Percentiles rank a stretch among this genome's conserved stretches.
Conservation (phyloP, 2,329 filamentous ascomycete species). For the Colletotrichum sp. region DNA sequence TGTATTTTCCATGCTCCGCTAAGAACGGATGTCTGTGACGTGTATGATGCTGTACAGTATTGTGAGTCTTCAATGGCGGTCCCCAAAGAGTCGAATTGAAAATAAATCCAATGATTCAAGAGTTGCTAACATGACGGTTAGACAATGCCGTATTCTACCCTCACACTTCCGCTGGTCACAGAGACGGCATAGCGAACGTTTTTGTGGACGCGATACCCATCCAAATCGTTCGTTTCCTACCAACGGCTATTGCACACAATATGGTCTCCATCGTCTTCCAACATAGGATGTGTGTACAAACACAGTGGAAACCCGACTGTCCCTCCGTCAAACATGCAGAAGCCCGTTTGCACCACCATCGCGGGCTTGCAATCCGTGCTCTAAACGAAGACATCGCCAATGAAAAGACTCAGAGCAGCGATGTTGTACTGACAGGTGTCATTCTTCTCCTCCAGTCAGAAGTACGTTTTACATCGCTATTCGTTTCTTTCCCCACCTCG, state of each 20-base stretch:
- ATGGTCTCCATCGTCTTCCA: constrained; percentile 12
- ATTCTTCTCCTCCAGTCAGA: constrained; percentile 13
- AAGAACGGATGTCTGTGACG: constrained; percentile 13
- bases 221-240: not conserved
- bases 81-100: not conserved
- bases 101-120: not conserved
- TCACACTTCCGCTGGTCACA: constrained; percentile 23
- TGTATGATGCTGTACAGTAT: constrained; percentile 17
- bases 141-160: constrained; percentile 22
- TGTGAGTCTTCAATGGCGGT: constrained; percentile 4
- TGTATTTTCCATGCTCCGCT: not conserved
- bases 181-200: constrained; percentile 15
- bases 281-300: constrained; percentile 11
- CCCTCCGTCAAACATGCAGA: constrained; percentile 2
- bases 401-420: constrained; percentile 1
- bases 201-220: constrained; percentile 31
- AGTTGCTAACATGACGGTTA: not conserved
- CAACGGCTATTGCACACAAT: constrained; percentile 7
- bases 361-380: constrained; percentile 16
- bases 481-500: too few relatives aligned
- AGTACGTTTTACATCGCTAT: not conserved
- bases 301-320: constrained; percentile 6
- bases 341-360: constrained; percentile 15
- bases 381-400: constrained; percentile 18
- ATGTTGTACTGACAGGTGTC: constrained; percentile 15